Percentiles rank a stretch among this genome's conserved stretches.
These are phyloP conservation scores for Aspergillus avenaceus DNA, from an alignment of 495 filamentous ascomycete genomes.

Conservation along the genomic window DNA sequence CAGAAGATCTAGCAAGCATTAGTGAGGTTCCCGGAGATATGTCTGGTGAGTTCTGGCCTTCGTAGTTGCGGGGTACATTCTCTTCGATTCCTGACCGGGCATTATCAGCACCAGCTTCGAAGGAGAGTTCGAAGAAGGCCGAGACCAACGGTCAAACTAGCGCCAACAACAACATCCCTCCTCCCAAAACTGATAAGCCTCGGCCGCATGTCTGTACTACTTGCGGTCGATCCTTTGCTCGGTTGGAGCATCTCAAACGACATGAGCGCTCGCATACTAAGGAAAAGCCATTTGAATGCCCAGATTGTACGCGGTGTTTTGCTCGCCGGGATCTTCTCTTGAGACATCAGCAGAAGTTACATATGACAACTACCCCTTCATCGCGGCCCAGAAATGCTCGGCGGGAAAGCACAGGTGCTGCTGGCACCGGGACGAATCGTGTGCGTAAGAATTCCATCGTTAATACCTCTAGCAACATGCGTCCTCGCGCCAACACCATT, in stretches of 20 bases:
- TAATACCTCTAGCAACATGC: constrained; percentile 61
- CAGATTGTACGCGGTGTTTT: constrained; percentile 93
- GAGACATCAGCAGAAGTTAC: constrained; percentile 96
- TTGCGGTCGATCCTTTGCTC: constrained; percentile 88
- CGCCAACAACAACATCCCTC: constrained; percentile 43
- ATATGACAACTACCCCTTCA: constrained; percentile 91
- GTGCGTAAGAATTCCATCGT: constrained; percentile 92
- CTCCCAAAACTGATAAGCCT: constrained; percentile 95
- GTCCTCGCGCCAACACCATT: constrained; percentile 94
- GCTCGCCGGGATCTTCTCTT: constrained; percentile 88
- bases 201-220: constrained; percentile 92
- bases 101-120: constrained; percentile 17
- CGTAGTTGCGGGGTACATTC: constrained; percentile 12
- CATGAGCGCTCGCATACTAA: constrained; percentile 99
- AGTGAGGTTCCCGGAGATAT: constrained; percentile 40
- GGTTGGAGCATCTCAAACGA: constrained; percentile 94
- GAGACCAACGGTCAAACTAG: constrained; percentile 31
- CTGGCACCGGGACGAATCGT: constrained; percentile 61
- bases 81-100: constrained; percentile 8
- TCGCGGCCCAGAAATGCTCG: constrained; percentile 78
- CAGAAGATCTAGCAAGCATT: constrained; percentile 44
- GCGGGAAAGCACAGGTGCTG: constrained; percentile 76
- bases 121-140: constrained; percentile 30
- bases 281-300: constrained; percentile 98
- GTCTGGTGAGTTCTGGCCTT: constrained; percentile 37